These are phyloP conservation scores for Cryphonectria naterciae DNA, from an alignment of 2,329 filamentous ascomycete species.

Conservation along the genomic window DNA sequence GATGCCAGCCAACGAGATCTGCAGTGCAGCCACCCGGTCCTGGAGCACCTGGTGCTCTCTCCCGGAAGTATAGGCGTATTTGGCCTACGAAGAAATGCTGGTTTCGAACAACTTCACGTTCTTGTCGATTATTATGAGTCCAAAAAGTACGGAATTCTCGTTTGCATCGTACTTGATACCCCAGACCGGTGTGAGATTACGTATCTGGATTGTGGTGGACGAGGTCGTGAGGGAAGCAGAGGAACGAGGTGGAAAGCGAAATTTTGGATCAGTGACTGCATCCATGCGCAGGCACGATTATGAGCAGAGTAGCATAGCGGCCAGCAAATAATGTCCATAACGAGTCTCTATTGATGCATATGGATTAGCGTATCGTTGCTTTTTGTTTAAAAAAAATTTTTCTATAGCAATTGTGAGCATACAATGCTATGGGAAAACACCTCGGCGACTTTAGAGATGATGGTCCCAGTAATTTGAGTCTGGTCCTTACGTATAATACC, in stretches of 20 bases:
- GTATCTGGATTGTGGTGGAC: not conserved
- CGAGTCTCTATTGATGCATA: not conserved
- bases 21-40: not conserved
- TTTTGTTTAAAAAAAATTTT: too few species aligned
- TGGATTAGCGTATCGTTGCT: not conserved
- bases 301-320: not conserved
- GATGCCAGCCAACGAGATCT: not conserved
- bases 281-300: not conserved
- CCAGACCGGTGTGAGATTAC: constrained; percentile 4
- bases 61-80: not conserved
- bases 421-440: not conserved
- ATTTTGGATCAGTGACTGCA: not conserved
- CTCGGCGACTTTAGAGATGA: not conserved
- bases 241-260: not conserved
- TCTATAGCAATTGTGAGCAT: not conserved
- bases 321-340: not conserved
- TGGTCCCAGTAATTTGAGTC: not conserved
- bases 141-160: not conserved
- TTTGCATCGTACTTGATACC: constrained; percentile 16
- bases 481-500: not conserved
- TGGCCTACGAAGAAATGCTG: not conserved
- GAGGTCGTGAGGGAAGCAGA: not conserved
- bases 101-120: not conserved
- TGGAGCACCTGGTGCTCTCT: not conserved
- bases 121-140: not conserved